Base-by-base conservation (phyloP, 1,284 basidiomycete genomes). In the Cryptococcus jaspeensis region DNA sequence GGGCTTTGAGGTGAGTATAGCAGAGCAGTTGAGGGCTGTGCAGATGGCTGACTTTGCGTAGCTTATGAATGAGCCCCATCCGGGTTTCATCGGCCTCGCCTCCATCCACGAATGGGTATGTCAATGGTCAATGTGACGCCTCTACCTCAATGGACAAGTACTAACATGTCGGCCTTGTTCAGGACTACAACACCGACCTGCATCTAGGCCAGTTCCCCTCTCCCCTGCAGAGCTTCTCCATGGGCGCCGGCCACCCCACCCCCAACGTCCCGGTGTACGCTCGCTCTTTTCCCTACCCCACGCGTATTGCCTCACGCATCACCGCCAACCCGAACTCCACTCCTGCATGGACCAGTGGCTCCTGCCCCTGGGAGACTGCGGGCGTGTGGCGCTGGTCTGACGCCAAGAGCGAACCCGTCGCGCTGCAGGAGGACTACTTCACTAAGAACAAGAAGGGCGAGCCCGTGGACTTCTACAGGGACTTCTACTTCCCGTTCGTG, bases 1-100 rank as follows among this genome's bases (percentile, higher is more conserved):
- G 16, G 95, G 95, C 0, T 94, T 97, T 59, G 90, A 98, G 83
- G 90, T 88, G 61, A 35, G 79, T n/a, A n/a, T n/a, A 39, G 32
- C 20, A n/a, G 8, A 56, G 49, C 13, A 41, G 45, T 15, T 7
- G 20, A 20, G 2, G 8, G 4, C 9, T 3, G 22, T 52, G 36
- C 39, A 52, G 7, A 53, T 43, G 32, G 5, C 48, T 45, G 37
- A 9, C 38, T 15, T 18, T 20, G 22, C 28, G 20, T 58, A 92
- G 89, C 84, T 91, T 73, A 88, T 97, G 84, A 99, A 99, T 69
- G 95, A 99, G 76, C 95, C 95, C 0, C 94, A 99, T 77, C 83
- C 88, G 68, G 96, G 95, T 23, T 96, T 93, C 70, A 85, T 96
- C 59, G 85, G 88, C 55, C 79, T 95, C 3, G 81, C 85, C 41